A percentile compares a stretch with the other conserved stretches of the same genome.
Evolutionary conservation across 306 rosid species (phyloP).

Genomic region (Casuarina cunninghamiana): DNA sequence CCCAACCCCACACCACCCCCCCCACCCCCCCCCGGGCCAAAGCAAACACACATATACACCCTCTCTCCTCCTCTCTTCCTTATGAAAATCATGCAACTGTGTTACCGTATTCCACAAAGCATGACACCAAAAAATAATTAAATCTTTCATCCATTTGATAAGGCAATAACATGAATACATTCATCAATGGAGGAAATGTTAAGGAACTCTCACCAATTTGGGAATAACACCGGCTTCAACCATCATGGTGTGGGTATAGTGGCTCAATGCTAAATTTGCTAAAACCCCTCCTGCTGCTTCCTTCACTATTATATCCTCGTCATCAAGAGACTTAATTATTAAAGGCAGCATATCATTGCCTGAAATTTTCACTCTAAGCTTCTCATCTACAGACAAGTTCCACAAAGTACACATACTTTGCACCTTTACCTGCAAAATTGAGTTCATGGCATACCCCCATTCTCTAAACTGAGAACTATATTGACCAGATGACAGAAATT

Average conservation of each 20-base stretch:
- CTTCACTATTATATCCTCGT: slow-evolving; percentile 67
- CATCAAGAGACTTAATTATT: slow-evolving; percentile 66
- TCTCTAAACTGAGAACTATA: slow-evolving; percentile 32
- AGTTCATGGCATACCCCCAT: slow-evolving; percentile 30
- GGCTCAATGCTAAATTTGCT: slow-evolving; percentile 74
- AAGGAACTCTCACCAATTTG: slow-evolving; percentile 64
- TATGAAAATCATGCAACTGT: neutral
- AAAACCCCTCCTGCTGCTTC: slow-evolving; percentile 87
- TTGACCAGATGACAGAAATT: slow-evolving; percentile 1
- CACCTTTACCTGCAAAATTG: slow-evolving; percentile 69
- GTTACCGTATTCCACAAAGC: slow-evolving; percentile 11
- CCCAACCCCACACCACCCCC: too few species aligned
- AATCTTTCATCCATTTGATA: slow-evolving; percentile 19
- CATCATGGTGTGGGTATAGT: slow-evolving; percentile 57
- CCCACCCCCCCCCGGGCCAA: too few species aligned
- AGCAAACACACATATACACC: too few species aligned
- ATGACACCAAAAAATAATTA: slow-evolving; percentile 4
- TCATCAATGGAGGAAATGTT: slow-evolving; percentile 14
- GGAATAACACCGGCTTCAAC: slow-evolving; percentile 88
- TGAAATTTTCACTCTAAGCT: slow-evolving; percentile 59
- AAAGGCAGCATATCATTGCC: slow-evolving; percentile 52
- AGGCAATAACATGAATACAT: slow-evolving; percentile 10
- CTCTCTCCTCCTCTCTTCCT: too few species aligned
- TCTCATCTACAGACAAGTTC: slow-evolving; percentile 86
- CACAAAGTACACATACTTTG: slow-evolving; percentile 71